Conservation (phyloP, 2,329 filamentous ascomycete genomes). For the Monosporascus sp. region DNA sequence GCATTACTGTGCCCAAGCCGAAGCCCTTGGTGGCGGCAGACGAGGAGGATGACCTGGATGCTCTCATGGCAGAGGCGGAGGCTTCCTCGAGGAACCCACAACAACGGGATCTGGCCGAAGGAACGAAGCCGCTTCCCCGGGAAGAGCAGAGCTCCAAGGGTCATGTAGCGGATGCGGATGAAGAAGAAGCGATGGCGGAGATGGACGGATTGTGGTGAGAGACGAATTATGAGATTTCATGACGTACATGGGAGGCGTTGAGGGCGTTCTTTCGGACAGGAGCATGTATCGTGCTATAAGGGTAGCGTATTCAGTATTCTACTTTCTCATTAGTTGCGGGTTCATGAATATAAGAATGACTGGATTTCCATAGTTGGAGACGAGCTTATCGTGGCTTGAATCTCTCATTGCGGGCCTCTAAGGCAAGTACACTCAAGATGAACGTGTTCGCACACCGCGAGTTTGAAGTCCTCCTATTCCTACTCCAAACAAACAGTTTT, state of each 20-base stretch:
- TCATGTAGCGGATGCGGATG: slow-evolving; percentile 41
- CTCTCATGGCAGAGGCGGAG: slow-evolving; percentile 11
- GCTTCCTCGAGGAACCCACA: neutral
- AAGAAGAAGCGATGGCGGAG: slow-evolving; percentile 64
- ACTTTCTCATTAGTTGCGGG: too few relatives aligned
- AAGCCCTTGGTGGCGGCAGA: slow-evolving; percentile 2
- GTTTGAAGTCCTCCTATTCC: too few relatives aligned
- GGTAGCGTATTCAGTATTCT: too few relatives aligned
- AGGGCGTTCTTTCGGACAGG: neutral
- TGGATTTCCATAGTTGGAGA: too few relatives aligned
- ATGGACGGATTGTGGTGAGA: slow-evolving; percentile 51
- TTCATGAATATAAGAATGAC: too few relatives aligned
- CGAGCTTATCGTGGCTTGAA: too few relatives aligned
- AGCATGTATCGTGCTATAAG: neutral
- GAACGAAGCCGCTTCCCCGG: neutral
- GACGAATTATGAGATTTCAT: slow-evolving; percentile 1
- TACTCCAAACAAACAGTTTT: too few relatives aligned
- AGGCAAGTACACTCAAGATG: too few relatives aligned
- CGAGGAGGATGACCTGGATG: slow-evolving; percentile 7
- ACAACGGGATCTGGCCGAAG: neutral
- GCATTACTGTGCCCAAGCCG: neutral
- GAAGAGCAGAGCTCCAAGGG: neutral
- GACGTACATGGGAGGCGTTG: slow-evolving; percentile 2
- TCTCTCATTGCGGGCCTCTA: too few relatives aligned
- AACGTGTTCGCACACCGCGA: too few relatives aligned